Evolutionary conservation across 2,329 filamentous ascomycete genomes (phyloP), one percentile per base, ranked within the genome.

Genomic region (Knufia fluminis): DNA sequence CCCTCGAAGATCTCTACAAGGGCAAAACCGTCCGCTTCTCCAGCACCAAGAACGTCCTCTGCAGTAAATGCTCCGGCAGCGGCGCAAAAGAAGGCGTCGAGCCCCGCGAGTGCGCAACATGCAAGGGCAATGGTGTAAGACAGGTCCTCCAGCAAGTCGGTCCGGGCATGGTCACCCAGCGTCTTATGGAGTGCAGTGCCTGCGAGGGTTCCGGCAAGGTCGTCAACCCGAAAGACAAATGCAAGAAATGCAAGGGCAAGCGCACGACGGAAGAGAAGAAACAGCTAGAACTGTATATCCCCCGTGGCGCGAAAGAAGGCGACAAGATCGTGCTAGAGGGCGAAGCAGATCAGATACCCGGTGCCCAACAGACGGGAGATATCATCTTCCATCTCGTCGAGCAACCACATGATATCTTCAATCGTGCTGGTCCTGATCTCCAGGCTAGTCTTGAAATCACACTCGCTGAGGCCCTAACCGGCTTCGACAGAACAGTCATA

Each of bases 191-290:
- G 31, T 98, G 92, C 68, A 82, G 85, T 60, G 82, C 84, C 61
- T 98, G 92, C 69, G 77, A 82, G 52, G 91, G 90, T 28, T 78
- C 82, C n/a, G 92, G 92, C 4, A 82, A 83, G 62, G 82, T 90
- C 62, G 94, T 82, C 72, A 91, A 91, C 68, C 88, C 95, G 63
- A 97, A 97, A 74, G 92, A 98, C 63, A 87, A 88, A 64, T 98
- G 92, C 76, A 95, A 94, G 76, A 96, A 92, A 74, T 98, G 92
- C 80, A 97, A 97, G 71, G 92, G 92, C 62, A 86, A 86, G 67
- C 80, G 87, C 54, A 89, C 87, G 12, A 80, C 82, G 39, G 84
- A 89, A 61, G 86, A 92, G 69, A 92, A 86, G 69, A 98, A 97
- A 72, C 86, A 91, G 2, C 75, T 98, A 53, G 92, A 98, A 70